Conservation (phyloP, 2,329 filamentous ascomycete species). For the Cercospora zeae-maydis region DNA sequence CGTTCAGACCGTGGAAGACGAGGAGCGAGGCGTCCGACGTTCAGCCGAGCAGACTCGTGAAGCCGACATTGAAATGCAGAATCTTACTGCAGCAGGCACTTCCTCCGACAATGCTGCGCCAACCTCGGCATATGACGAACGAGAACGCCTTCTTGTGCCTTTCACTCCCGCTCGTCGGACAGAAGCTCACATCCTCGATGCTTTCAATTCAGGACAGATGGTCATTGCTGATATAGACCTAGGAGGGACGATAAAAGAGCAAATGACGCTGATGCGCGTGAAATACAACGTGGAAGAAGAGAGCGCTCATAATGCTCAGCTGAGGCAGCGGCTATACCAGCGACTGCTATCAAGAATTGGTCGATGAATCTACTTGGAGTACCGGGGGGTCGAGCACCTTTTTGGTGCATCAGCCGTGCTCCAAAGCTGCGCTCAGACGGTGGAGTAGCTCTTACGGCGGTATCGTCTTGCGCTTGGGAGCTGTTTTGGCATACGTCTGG, state of each 20-base stretch:
- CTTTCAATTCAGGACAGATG: slow-evolving; percentile 47
- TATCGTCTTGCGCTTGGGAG: too few relatives aligned
- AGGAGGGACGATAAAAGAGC: slow-evolving; percentile 41
- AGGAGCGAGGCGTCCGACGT: slow-evolving; percentile 55
- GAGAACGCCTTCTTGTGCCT: slow-evolving; percentile 20
- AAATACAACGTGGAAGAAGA: background rate
- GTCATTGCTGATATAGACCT: slow-evolving; percentile 45
- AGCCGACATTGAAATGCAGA: slow-evolving; percentile 43
- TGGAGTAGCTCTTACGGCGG: too few relatives aligned
- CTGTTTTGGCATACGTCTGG: too few relatives aligned
- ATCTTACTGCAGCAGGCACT: slow-evolving; percentile 29
- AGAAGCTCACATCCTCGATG: slow-evolving; percentile 41
- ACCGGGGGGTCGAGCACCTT: background rate
- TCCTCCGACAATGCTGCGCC: slow-evolving; percentile 10
- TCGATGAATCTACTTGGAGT: background rate
- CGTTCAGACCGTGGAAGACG: slow-evolving; percentile 55
- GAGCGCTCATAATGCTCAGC: background rate
- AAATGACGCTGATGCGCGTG: slow-evolving; percentile 32
- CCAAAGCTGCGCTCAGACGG: too few relatives aligned
- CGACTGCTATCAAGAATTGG: background rate
- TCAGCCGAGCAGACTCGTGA: slow-evolving; percentile 35
- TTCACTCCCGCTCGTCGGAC: slow-evolving; percentile 24
- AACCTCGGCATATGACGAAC: slow-evolving; percentile 12
- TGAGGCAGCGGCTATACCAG: background rate
- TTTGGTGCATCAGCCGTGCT: background rate